Evolutionary conservation across 1,284 basidiomycete species (phyloP).

Genomic region (Trichosporon coremiiforme): DNA sequence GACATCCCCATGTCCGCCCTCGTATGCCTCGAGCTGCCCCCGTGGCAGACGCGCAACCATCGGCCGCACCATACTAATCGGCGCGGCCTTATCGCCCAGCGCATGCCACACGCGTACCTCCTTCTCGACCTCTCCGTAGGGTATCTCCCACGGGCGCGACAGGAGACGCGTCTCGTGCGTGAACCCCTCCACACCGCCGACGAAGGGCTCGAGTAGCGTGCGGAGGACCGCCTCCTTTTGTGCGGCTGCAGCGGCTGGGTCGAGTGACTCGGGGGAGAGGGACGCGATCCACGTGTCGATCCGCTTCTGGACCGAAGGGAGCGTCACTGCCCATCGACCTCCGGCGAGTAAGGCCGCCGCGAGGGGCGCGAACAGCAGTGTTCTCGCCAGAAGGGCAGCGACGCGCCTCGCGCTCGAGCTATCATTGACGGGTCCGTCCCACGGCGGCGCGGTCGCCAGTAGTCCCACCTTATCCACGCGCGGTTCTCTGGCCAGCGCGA

Average conservation of each 20-base stretch:
- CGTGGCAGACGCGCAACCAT: conserved; percentile 24
- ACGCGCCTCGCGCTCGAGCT: conserved; percentile 8
- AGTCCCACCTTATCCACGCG: conserved; percentile 15
- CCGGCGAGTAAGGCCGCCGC: neutral
- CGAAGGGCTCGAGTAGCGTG: conserved; percentile 21
- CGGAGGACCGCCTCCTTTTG: conserved; percentile 1
- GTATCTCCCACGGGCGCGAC: conserved; percentile 23
- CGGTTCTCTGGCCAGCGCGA: conserved; percentile 12
- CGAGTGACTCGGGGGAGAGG: neutral
- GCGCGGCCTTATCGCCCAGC: conserved; percentile 17
- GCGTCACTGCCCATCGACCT: neutral
- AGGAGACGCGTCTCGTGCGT: conserved; percentile 26
- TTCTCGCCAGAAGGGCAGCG: neutral
- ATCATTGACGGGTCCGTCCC: conserved; percentile 10
- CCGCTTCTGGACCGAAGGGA: neutral
- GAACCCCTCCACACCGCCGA: conserved; percentile 13
- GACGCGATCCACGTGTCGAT: conserved; percentile 19
- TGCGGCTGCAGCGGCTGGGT: neutral
- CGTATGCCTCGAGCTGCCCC: conserved; percentile 7
- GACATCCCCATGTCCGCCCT: conserved; percentile 24
- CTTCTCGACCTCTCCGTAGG: neutral
- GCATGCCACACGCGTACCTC: conserved; percentile 27
- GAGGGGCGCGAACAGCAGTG: neutral
- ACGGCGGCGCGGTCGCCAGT: conserved; percentile 27
- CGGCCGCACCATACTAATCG: conserved; percentile 18